Percentiles rank a stretch among this genome's conserved stretches.
These are phyloP conservation scores for Bipolaris oryzae DNA, from an alignment of 2,329 filamentous ascomycete species.

Conservation along the genomic window DNA sequence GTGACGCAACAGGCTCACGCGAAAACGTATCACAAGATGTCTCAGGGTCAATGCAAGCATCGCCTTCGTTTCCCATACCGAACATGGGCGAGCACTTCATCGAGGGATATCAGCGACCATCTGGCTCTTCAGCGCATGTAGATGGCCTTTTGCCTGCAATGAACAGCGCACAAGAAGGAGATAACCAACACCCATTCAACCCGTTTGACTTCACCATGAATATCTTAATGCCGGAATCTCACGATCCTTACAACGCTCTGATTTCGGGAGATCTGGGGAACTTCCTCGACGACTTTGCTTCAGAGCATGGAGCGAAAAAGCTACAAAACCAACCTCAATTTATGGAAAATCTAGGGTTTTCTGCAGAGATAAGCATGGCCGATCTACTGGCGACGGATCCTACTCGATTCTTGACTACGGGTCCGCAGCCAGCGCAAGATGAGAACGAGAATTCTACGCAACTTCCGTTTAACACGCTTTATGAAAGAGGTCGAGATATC, in stretches of 20 bases:
- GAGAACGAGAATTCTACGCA: constrained; percentile 21
- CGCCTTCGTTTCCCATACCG: constrained; percentile 15
- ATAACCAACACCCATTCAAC: constrained; percentile 9
- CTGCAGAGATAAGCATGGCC: constrained; percentile 64
- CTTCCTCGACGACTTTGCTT: constrained; percentile 63
- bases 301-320: constrained; percentile 60
- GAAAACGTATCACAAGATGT: constrained; percentile 4
- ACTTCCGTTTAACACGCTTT: constrained; percentile 28
- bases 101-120: constrained; percentile 6
- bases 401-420: constrained; percentile 48
- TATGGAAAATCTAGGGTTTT: constrained; percentile 70
- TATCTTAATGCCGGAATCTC: constrained; percentile 6
- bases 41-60: constrained; percentile 13
- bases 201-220: constrained; percentile 12
- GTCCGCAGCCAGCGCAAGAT: constrained; percentile 34
- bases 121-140: constrained; percentile 21
- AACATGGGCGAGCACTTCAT: constrained; percentile 6
- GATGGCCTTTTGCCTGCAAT: constrained; percentile 33
- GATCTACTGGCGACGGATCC: constrained; percentile 53
- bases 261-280: constrained; percentile 54
- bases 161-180: constrained; percentile 12
- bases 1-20: neutral
- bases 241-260: constrained; percentile 40
- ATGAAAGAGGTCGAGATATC: constrained; percentile 22
- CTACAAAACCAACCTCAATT: constrained; percentile 65